Percentiles rank a stretch among this genome's conserved stretches.
phyloP scores from a whole-genome alignment of 176 grass and related monocot species.

The Carex parvula region DNA sequence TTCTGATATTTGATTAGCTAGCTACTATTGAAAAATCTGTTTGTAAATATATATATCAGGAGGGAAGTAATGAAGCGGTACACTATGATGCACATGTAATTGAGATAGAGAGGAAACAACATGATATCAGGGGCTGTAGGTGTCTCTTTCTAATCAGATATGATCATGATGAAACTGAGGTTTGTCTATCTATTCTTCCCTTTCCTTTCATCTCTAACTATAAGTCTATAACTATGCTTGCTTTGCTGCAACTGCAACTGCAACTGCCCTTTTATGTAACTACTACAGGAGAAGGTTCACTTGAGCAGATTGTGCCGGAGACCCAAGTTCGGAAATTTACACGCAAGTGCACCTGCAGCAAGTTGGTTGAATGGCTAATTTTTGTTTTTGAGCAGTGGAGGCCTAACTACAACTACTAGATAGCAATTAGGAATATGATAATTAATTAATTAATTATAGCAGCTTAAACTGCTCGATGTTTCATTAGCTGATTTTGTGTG shows the following conservation, averaged over 20 bases:
- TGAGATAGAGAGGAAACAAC: constrained; percentile 40
- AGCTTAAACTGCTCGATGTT: not conserved
- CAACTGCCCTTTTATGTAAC: not conserved
- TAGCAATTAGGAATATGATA: not conserved
- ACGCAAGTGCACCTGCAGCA: not conserved
- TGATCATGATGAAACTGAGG: constrained; percentile 45
- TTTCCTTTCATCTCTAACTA: not conserved
- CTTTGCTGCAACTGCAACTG: not conserved
- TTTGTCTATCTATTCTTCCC: not conserved
- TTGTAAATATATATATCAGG: constrained; percentile 29
- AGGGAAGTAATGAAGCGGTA: constrained; percentile 32
- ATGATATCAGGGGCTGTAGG: constrained; percentile 52
- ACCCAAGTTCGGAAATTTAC: constrained; percentile 18
- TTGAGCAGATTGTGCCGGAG: constrained; percentile 40
- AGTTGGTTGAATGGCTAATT: not conserved
- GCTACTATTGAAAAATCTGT: not conserved
- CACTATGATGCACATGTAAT: constrained; percentile 48
- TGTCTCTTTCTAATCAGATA: constrained; percentile 44
- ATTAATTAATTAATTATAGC: not conserved
- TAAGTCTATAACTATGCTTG: not conserved
- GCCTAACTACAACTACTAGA: not conserved
- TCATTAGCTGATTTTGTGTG: not conserved
- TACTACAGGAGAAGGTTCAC: constrained; percentile 39
- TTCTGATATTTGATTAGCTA: not conserved
- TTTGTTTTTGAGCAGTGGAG: not conserved